Base-by-base conservation (phyloP, 768 basidiomycete genomes). In the Auricularia sp. region DNA sequence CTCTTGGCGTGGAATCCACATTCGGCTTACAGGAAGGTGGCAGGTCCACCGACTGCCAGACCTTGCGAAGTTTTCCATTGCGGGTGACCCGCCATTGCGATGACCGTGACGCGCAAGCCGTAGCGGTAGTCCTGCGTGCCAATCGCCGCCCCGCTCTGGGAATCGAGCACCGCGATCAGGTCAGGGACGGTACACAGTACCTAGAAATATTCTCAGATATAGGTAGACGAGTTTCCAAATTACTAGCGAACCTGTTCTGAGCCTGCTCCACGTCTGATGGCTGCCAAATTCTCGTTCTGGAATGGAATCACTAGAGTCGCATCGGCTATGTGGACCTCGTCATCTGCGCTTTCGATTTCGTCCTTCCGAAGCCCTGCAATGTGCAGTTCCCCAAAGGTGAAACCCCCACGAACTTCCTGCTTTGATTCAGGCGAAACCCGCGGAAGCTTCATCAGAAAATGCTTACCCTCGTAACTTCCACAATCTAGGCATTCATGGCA, bases 71-170 rank as follows among this genome's bases (percentile, higher is more conserved):
- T 82, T 24, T 77, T 85, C 77, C 85, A 83, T n/a, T 81, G 80
- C 45, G 83, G 82, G 0, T 80, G 78, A 29, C 81, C 83, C 35
- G 77, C 75, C 11, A 78, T 73, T 13, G 74, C 78, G 66, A 78
- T 70, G 70, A 85, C 83, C 35, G 83, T 77, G 34, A 85, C 85
- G n/a, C 82, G 78, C 42, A 84, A 72, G 5, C 85, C 85, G 64
- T 87, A 86, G 62, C 75, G 75, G 70, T 86, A 85, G 62, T 87
- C 81, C 29, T 80, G 87, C 1, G 85, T 86, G 14, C 87, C 86
- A 7, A 89, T 74, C 36, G 85, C 82, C 3, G 79, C 76, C 0
- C 86, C 87, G 65, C 76, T 84, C 67, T 85, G 84, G 24, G 83
- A 81, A 67, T 89, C 86, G 11, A 88, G 73, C 11, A 88, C 82